phyloP scores from a whole-genome alignment of 2,329 filamentous ascomycete species.

The Colletotrichum sp. region DNA sequence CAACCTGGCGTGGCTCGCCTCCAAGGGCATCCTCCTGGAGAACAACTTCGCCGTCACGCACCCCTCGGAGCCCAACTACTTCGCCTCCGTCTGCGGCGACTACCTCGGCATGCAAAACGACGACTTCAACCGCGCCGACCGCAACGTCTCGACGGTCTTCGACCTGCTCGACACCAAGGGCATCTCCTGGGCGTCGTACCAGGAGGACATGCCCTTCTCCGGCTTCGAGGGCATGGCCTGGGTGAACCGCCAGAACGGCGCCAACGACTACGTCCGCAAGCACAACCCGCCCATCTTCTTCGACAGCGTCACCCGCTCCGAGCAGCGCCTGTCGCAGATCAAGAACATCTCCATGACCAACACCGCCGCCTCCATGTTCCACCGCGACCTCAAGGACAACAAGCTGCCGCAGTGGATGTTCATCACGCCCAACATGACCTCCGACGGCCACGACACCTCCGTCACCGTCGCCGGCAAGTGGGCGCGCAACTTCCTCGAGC shows the following conservation, averaged over 20 bases:
- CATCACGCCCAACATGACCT: slow-evolving; percentile 77
- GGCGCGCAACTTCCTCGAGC: slow-evolving; percentile 71
- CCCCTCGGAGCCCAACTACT: slow-evolving; percentile 73
- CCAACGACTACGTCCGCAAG: slow-evolving; percentile 83
- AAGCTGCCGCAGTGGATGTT: slow-evolving; percentile 75
- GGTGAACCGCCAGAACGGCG: slow-evolving; percentile 67
- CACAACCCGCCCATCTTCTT: slow-evolving; percentile 75
- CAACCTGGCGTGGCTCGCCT: slow-evolving; percentile 31
- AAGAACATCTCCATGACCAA: slow-evolving; percentile 67
- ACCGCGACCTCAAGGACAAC: slow-evolving; percentile 66
- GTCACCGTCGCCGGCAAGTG: slow-evolving; percentile 73
- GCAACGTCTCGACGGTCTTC: slow-evolving; percentile 70
- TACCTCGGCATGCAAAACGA: slow-evolving; percentile 69
- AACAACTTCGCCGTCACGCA: slow-evolving; percentile 62
- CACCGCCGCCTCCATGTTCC: slow-evolving; percentile 59
- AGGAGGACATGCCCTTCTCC: slow-evolving; percentile 78
- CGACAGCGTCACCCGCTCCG: slow-evolving; percentile 64
- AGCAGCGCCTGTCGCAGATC: slow-evolving; percentile 67
- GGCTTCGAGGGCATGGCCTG: slow-evolving; percentile 72
- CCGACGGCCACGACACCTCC: slow-evolving; percentile 76
- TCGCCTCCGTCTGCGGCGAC: slow-evolving; percentile 64
- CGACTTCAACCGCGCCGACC: slow-evolving; percentile 59
- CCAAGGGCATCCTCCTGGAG: slow-evolving; percentile 34
- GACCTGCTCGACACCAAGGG: slow-evolving; percentile 70
- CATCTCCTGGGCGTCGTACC: slow-evolving; percentile 75